These are phyloP conservation scores for Auriscalpium orientale DNA, from an alignment of 768 basidiomycete genomes.

Conservation along the genomic window DNA sequence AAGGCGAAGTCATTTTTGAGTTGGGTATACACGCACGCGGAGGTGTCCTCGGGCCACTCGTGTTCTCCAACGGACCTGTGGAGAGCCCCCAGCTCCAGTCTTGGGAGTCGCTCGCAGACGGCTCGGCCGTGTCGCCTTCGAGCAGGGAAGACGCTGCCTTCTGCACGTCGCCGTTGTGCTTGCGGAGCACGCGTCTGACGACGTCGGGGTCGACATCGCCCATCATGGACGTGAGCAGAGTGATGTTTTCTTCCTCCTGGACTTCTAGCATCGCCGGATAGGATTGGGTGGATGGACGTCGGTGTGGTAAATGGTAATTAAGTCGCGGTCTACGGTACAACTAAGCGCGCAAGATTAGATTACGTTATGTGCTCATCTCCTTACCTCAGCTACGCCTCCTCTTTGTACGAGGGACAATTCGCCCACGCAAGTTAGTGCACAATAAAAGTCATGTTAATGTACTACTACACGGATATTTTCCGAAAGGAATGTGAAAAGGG, in stretches of 20 bases:
- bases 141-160: constrained; percentile 27
- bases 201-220: constrained; percentile 37
- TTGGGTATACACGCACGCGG: constrained; percentile 16
- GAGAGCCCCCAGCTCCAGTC: constrained; percentile 3
- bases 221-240: constrained; percentile 31
- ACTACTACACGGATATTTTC: too few relatives aligned
- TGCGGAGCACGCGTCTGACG: constrained; percentile 49
- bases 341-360: too few relatives aligned
- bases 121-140: constrained; percentile 21
- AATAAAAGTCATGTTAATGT: too few relatives aligned
- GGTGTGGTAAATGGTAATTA: too few relatives aligned
- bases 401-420: too few relatives aligned
- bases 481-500: too few relatives aligned
- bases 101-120: not conserved
- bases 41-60: constrained; percentile 19
- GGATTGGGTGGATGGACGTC: too few relatives aligned
- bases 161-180: constrained; percentile 47
- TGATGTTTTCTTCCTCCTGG: constrained; percentile 24
- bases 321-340: too few relatives aligned
- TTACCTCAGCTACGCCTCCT: too few relatives aligned
- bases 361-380: too few relatives aligned
- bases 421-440: too few relatives aligned
- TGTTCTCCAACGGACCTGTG: constrained; percentile 4
- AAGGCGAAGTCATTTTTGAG: not conserved
- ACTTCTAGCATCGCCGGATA: too few relatives aligned